These are phyloP conservation scores for Roridomyces roridus DNA, from an alignment of 768 basidiomycete genomes.

Conservation along the genomic window DNA sequence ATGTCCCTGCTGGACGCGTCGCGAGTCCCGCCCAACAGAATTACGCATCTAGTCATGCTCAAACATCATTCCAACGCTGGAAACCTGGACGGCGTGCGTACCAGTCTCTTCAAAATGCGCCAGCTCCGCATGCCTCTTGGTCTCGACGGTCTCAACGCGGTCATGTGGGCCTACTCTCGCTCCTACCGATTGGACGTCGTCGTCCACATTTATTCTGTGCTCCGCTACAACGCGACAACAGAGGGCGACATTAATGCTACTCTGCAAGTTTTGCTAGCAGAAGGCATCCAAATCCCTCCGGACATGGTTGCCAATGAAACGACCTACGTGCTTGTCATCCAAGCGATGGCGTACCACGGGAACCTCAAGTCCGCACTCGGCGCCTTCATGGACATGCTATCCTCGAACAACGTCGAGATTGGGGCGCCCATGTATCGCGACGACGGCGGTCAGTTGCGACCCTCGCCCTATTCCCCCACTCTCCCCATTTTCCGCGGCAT, in stretches of 20 bases:
- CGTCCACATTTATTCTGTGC: conserved; percentile 63
- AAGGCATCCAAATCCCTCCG: conserved; percentile 51
- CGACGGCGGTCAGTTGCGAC: conserved; percentile 32
- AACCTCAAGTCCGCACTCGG: conserved; percentile 60
- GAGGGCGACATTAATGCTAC: conserved; percentile 44
- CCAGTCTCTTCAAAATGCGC: conserved; percentile 58
- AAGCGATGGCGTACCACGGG: conserved; percentile 74
- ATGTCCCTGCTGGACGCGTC: conserved; percentile 59
- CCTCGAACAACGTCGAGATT: conserved; percentile 45
- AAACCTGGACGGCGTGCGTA: conserved; percentile 60
- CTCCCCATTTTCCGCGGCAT: conserved; percentile 69
- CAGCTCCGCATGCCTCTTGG: conserved; percentile 58
- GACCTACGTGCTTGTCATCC: conserved; percentile 75
- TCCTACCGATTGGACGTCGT: conserved; percentile 62
- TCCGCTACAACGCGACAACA: conserved; percentile 58
- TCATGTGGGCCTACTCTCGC: conserved; percentile 71
- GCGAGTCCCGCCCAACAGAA: conserved; percentile 60
- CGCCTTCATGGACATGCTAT: conserved; percentile 73
- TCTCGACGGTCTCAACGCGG: conserved; percentile 71
- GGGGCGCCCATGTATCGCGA: conserved; percentile 35
- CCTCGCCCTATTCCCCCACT: conserved; percentile 46
- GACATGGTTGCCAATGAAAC: conserved; percentile 61
- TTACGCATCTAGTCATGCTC: conserved; percentile 67
- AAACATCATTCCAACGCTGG: conserved; percentile 56
- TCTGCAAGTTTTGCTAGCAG: conserved; percentile 44